Conservation (phyloP, 2,329 filamentous ascomycete species). For the Claviceps fusiformis region DNA sequence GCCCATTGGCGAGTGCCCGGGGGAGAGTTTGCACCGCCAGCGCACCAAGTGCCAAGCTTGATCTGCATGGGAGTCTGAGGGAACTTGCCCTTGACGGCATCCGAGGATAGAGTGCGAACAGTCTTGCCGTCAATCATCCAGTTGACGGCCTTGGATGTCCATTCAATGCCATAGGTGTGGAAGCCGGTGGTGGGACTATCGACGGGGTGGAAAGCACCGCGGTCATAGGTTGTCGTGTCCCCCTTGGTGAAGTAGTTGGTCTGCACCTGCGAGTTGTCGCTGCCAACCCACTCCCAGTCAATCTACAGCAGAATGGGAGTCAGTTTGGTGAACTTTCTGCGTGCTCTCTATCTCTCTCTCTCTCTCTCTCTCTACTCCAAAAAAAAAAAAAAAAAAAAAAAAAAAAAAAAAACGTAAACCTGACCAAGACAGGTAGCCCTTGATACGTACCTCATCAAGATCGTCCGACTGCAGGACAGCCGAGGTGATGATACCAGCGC, state of each 20-base stretch:
- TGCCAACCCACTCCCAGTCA: constrained; percentile 73
- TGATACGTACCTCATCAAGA: constrained; percentile 49
- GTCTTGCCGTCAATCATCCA: constrained; percentile 51
- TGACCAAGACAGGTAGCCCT: no score
- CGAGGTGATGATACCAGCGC: constrained; percentile 77
- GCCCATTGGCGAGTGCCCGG: constrained; percentile 60
- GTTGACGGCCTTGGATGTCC: constrained; percentile 47
- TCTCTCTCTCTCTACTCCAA: no score
- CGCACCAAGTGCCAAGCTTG: constrained; percentile 56
- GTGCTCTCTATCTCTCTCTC: constrained; percentile 36
- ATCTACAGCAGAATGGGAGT: constrained; percentile 33
- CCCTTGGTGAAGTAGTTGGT: constrained; percentile 77
- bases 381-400: no score
- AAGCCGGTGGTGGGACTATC: constrained; percentile 31
- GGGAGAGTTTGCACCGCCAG: constrained; percentile 41
- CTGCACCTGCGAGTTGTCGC: constrained; percentile 54
- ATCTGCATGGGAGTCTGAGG: constrained; percentile 64
- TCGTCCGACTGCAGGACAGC: constrained; percentile 81
- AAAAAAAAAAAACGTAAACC: no score
- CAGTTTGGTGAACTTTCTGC: constrained; percentile 41
- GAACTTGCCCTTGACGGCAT: constrained; percentile 43
- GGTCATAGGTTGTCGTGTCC: constrained; percentile 54
- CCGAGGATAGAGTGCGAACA: constrained; percentile 48
- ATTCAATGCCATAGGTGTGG: constrained; percentile 57
- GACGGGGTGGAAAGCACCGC: constrained; percentile 48